These are phyloP conservation scores for Sphaerostilbella broomeana DNA, from an alignment of 2,329 filamentous ascomycete genomes.

Conservation along the genomic window DNA sequence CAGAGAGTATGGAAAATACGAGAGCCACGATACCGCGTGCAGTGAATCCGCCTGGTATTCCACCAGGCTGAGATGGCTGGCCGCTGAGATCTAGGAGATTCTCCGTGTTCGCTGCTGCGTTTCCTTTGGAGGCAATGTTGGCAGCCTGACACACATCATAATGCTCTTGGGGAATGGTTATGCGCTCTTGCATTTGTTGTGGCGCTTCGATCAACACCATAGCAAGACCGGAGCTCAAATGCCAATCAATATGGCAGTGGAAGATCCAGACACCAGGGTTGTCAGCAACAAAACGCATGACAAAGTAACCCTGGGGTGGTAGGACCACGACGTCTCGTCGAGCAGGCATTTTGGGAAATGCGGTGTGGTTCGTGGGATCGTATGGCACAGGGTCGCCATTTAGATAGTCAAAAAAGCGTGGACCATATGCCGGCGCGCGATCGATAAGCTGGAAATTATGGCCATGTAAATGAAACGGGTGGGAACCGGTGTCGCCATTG, in stretches of 20 bases:
- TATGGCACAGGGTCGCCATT: constrained; percentile 7
- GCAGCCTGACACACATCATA: constrained; percentile 8
- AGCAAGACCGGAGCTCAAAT: constrained; percentile 21
- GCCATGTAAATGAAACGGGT: constrained; percentile 33
- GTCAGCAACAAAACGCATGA: constrained; percentile 43
- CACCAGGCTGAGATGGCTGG: constrained; percentile 4
- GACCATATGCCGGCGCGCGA: constrained; percentile 6
- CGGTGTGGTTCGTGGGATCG: constrained; percentile 16
- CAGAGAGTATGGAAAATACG: constrained; percentile 9
- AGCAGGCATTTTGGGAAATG: constrained; percentile 29
- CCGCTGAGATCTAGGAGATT: constrained; percentile 8
- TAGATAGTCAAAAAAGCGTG: constrained; percentile 1
- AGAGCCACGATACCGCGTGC: constrained; percentile 9
- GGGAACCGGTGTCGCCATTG: constrained; percentile 16
- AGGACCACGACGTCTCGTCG: constrained; percentile 47
- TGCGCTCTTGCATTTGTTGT: constrained; percentile 11
- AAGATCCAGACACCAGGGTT: constrained; percentile 31
- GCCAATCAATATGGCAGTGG: constrained; percentile 46
- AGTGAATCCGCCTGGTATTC: constrained; percentile 8
- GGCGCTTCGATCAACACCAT: constrained; percentile 13
- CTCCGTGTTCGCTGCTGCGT: constrained; percentile 5
- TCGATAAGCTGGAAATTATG: constrained; percentile 27
- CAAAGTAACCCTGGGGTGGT: constrained; percentile 36
- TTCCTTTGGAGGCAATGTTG: constrained; percentile 2
- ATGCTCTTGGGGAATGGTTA: constrained; percentile 7